Evolutionary conservation across 2,329 filamentous ascomycete species (phyloP).

Genomic region (Pyrenochaeta sp.): DNA sequence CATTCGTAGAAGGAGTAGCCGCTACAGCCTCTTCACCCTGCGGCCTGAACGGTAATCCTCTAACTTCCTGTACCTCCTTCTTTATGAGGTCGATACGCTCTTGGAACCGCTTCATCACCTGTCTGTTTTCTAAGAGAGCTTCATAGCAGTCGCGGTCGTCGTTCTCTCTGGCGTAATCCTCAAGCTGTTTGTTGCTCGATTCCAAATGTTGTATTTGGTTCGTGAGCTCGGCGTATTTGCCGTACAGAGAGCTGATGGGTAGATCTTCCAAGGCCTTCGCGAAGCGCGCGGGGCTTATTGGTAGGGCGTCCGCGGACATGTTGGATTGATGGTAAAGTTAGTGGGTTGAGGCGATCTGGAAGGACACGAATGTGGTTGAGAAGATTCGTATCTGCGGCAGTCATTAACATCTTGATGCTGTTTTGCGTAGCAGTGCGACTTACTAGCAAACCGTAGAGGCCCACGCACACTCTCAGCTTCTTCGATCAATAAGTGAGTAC

Average conservation of each 20-base stretch:
- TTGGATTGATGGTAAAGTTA: constrained; percentile 10
- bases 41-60: constrained; percentile 63
- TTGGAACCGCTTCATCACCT: constrained; percentile 72
- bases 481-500: neutral
- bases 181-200: constrained; percentile 76
- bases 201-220: constrained; percentile 78
- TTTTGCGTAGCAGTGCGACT: neutral
- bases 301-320: constrained; percentile 70
- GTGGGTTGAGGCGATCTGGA: neutral
- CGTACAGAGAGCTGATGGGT: constrained; percentile 70
- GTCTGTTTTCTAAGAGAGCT: constrained; percentile 75
- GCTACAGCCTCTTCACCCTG: constrained; percentile 25
- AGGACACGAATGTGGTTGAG: neutral
- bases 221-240: constrained; percentile 78
- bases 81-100: constrained; percentile 71
- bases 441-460: neutral
- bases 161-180: constrained; percentile 62
- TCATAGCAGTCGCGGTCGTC: constrained; percentile 77
- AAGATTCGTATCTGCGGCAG: neutral
- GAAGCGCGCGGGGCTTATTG: constrained; percentile 71
- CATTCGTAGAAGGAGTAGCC: constrained; percentile 1
- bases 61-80: constrained; percentile 68
- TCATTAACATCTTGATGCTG: neutral
- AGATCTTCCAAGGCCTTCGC: constrained; percentile 73
- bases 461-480: neutral